Evolutionary conservation across 225 moss, liverwort and hornwort species (phyloP).

Genomic region (Bryoerythrophyllum caledonicum): DNA sequence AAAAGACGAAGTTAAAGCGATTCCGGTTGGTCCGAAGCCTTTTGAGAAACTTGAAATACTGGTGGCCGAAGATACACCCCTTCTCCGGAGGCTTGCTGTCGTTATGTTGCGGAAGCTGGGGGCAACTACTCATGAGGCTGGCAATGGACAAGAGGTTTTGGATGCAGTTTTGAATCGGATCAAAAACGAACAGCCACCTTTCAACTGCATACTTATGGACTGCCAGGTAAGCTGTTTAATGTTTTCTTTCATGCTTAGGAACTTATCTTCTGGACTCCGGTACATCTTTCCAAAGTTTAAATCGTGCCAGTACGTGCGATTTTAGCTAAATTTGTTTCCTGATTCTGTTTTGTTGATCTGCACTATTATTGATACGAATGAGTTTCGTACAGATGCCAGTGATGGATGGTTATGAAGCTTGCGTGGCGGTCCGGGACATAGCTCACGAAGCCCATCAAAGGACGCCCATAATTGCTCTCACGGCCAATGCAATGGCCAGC

Average conservation of each 20-base stretch:
- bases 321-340: neutral
- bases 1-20: neutral
- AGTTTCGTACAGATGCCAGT: constrained; percentile 57
- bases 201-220: constrained; percentile 68
- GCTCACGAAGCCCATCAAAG: constrained; percentile 41
- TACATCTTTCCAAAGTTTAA: neutral
- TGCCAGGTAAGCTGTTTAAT: constrained; percentile 45
- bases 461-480: constrained; percentile 59
- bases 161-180: constrained; percentile 40
- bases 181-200: constrained; percentile 33
- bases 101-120: constrained; percentile 56
- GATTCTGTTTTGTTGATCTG: neutral
- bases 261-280: neutral
- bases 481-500: constrained; percentile 70
- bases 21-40: constrained; percentile 25
- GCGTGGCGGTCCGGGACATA: constrained; percentile 47
- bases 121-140: constrained; percentile 40
- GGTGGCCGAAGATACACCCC: constrained; percentile 55
- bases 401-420: constrained; percentile 65
- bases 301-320: neutral
- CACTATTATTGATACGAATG: neutral
- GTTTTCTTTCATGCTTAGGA: neutral
- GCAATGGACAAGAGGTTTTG: constrained; percentile 56
- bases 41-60: constrained; percentile 52
- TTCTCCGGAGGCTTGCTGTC: constrained; percentile 49